Evolutionary conservation across 2,329 filamentous ascomycete species (phyloP).

Genomic region (Sporothrix sp.): DNA sequence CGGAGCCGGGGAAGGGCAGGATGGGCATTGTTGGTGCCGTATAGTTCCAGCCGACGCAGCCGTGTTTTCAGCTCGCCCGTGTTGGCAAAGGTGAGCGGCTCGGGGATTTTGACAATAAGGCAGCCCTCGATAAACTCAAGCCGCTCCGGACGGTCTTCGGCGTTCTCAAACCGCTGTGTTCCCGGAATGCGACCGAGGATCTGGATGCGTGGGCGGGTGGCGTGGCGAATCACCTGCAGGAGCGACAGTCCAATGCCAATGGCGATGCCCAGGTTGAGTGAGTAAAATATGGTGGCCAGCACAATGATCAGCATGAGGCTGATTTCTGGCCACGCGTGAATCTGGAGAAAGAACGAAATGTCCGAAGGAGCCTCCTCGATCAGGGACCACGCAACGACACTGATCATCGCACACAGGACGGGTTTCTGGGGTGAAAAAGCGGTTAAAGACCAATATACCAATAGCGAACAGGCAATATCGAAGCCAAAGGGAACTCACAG

Average conservation of each 20-base stretch:
- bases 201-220: slow-evolving; percentile 87
- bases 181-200: slow-evolving; percentile 85
- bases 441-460: not conserved
- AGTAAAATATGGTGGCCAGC: slow-evolving; percentile 87
- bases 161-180: slow-evolving; percentile 77
- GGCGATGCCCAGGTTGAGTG: slow-evolving; percentile 84
- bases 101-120: slow-evolving; percentile 93
- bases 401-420: slow-evolving; percentile 87
- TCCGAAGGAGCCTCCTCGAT: slow-evolving; percentile 94
- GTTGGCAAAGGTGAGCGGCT: slow-evolving; percentile 93
- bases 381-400: slow-evolving; percentile 86
- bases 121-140: slow-evolving; percentile 88
- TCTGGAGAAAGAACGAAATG: slow-evolving; percentile 76
- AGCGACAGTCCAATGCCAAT: slow-evolving; percentile 87
- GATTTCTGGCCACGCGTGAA: slow-evolving; percentile 79
- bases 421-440: slow-evolving; percentile 55
- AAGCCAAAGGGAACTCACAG: slow-evolving; percentile 48
- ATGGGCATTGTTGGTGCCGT: slow-evolving; percentile 77
- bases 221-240: slow-evolving; percentile 79
- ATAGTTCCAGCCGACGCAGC: slow-evolving; percentile 73
- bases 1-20: slow-evolving; percentile 77
- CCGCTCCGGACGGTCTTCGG: slow-evolving; percentile 59
- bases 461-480: not conserved
- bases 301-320: slow-evolving; percentile 86
- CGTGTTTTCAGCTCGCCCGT: slow-evolving; percentile 84